Base-by-base conservation (phyloP, 2,329 filamentous ascomycete species). In the Allantophomopsis cytisporea region DNA sequence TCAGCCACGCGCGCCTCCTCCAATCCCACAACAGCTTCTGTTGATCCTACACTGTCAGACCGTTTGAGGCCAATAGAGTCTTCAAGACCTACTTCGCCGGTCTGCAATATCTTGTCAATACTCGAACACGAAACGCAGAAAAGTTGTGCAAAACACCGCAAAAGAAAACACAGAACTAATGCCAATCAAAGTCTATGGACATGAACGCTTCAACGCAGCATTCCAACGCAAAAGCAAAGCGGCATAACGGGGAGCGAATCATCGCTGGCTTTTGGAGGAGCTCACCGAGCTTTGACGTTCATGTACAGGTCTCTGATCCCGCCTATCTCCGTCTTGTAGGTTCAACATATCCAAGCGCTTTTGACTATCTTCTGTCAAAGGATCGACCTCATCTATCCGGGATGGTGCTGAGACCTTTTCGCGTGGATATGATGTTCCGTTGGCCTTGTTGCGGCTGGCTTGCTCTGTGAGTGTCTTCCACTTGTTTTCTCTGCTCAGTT, bases 281-380 rank as follows among this genome's bases (percentile, higher is more conserved):
- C 72, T 65, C 53, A 68, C 66, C 47, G 74, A 77, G 51, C 62
- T 68, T 57, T 79, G 71, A 48, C 73, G 69, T 55, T 80, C 76
- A 50, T 76, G 73, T 36, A 56, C 57, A 20, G 68, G 64, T 45
- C 69, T 69, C 46, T 66, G 61, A 41, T 66, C 66, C 51, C 61
- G 65, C 50, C 73, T 69, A 49, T 84, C 80, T 50, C 72, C 83
- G 60, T 96, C 89, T 58, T 94, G 83, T 54, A 96, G 68, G 59
- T 91, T 87, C 51, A 96, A 69, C 39, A 86, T 88, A 61, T 95
- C 86, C 49, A 96, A 71, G 50, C 86, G 75, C 63, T 88, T 84
- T 60, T 86, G 81, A 57, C 81, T 89, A 52, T 91, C 85, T 50
- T 89, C 83, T 38, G 82, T 79, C 38, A 80, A 70, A 4, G 79